A percentile compares a stretch with the other conserved stretches of the same genome.
Conservation (phyloP, 139 green algal species). For the Diplosphaera chodatii region DNA sequence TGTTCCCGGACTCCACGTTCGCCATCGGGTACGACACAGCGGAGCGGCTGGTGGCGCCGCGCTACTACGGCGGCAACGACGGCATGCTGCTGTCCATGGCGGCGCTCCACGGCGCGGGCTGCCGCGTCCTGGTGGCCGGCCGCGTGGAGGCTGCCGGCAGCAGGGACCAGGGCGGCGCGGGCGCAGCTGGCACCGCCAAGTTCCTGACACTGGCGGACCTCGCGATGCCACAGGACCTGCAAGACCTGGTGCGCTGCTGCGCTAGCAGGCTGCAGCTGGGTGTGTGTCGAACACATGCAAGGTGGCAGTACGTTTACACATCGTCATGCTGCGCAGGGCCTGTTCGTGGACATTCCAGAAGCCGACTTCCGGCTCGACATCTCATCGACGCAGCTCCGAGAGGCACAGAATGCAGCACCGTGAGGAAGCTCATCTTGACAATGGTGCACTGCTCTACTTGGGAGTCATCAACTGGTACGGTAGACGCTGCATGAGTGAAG, state of each 20-base stretch:
- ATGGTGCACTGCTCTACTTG: no score
- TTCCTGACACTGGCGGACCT: slow-evolving; percentile 61
- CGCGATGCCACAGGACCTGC: slow-evolving; percentile 40
- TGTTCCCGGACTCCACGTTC: slow-evolving; percentile 59
- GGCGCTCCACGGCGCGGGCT: slow-evolving; percentile 37
- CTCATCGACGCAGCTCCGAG: slow-evolving; percentile 63
- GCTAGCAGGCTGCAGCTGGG: no score
- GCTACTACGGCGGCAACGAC: slow-evolving; percentile 65
- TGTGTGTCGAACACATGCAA: no score
- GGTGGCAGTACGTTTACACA: no score
- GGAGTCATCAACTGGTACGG: no score
- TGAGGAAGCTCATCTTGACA: no score
- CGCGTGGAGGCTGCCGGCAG: slow-evolving; percentile 26
- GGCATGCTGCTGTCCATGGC: slow-evolving; percentile 55
- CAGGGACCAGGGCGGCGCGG: no score
- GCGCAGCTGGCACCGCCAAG: not conserved
- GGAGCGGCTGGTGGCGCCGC: slow-evolving; percentile 58
- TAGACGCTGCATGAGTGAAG: no score
- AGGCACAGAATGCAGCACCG: not conserved
- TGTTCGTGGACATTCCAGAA: slow-evolving; percentile 63
- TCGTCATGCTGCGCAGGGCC: slow-evolving; percentile 11
- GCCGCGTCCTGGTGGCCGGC: slow-evolving; percentile 67
- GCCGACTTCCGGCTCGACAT: slow-evolving; percentile 59
- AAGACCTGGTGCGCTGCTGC: slow-evolving; percentile 15
- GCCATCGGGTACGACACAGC: slow-evolving; percentile 82